Evolutionary conservation across 495 filamentous ascomycete species (phyloP).

Genomic region (Astrocystis sublimbata): DNA sequence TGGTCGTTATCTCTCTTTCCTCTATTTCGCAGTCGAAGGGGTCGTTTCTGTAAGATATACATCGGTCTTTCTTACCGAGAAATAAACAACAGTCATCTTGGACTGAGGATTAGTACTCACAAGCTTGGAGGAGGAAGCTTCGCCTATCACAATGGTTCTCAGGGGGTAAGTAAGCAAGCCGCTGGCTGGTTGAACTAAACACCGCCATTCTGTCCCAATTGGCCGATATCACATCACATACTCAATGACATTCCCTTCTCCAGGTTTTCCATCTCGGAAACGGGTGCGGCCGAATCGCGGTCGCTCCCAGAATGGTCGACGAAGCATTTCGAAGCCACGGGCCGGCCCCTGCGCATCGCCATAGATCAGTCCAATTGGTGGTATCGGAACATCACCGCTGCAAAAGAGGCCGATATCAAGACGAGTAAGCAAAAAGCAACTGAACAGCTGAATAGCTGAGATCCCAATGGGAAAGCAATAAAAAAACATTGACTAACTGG

Average conservation of each 20-base stretch:
- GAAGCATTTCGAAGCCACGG: conserved; percentile 19
- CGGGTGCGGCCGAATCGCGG: conserved; percentile 15
- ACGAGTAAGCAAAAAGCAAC: conserved; percentile 18
- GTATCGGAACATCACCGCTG: conserved; percentile 21
- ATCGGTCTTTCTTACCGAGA: no score
- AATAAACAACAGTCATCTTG: not conserved
- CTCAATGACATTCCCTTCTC: not conserved
- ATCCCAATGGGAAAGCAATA: no score
- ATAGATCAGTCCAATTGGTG: conserved; percentile 27
- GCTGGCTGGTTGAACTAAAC: not conserved
- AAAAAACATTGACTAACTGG: not conserved
- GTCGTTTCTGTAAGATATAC: not conserved
- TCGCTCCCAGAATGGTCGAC: conserved; percentile 26
- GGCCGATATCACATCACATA: not conserved
- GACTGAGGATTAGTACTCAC: not conserved
- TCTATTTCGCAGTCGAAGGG: not conserved
- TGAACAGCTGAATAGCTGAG: not conserved
- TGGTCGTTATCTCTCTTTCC: conserved; percentile 1
- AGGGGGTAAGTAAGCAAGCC: conserved; percentile 16
- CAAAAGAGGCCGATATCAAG: conserved; percentile 20
- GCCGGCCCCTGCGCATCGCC: conserved; percentile 25
- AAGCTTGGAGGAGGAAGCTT: not conserved
- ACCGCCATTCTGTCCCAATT: not conserved
- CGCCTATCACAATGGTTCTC: conserved; percentile 23
- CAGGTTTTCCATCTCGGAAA: conserved; percentile 24